These are phyloP conservation scores for Coniferiporia weirii DNA, from an alignment of 1,284 basidiomycete species.

Conservation along the genomic window DNA sequence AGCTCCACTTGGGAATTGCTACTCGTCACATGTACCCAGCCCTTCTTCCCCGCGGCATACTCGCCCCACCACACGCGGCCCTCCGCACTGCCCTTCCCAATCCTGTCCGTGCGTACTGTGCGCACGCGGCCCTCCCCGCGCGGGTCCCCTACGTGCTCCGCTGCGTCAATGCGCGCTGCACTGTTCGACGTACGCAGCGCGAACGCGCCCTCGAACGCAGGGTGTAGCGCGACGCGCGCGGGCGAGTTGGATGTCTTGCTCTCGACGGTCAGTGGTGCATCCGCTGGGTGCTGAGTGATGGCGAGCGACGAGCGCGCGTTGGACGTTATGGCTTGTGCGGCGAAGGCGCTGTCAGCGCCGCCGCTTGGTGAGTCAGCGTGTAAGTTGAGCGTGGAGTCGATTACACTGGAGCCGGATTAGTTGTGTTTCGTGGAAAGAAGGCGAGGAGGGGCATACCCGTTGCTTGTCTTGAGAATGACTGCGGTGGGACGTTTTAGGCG, in stretches of 20 bases:
- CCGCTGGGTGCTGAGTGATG: slow-evolving; percentile 1
- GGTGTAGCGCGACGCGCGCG: slow-evolving; percentile 11
- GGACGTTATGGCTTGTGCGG: slow-evolving; percentile 12
- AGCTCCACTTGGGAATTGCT: slow-evolving; percentile 7
- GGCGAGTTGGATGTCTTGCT: slow-evolving; percentile 14
- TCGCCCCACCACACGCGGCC: slow-evolving; percentile 16
- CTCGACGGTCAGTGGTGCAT: neutral
- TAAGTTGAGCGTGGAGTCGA: neutral
- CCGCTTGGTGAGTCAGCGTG: neutral
- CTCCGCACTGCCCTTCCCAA: neutral
- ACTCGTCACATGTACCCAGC: slow-evolving; percentile 6
- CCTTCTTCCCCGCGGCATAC: neutral
- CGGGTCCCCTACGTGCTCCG: slow-evolving; percentile 8
- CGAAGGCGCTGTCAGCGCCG: slow-evolving; percentile 8
- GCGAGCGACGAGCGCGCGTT: slow-evolving; percentile 14
- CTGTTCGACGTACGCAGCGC: slow-evolving; percentile 3
- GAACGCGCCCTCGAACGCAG: slow-evolving; percentile 20
- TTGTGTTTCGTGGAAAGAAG: neutral
- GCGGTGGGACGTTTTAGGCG: slow-evolving; percentile 3
- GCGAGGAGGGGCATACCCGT: slow-evolving; percentile 11
- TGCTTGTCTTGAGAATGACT: slow-evolving; percentile 16
- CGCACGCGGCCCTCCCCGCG: slow-evolving; percentile 11
- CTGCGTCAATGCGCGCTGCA: neutral
- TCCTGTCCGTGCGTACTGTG: neutral
- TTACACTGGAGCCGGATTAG: neutral